Conservation (phyloP, 768 basidiomycete species). For the Sarcodon aspratus region DNA sequence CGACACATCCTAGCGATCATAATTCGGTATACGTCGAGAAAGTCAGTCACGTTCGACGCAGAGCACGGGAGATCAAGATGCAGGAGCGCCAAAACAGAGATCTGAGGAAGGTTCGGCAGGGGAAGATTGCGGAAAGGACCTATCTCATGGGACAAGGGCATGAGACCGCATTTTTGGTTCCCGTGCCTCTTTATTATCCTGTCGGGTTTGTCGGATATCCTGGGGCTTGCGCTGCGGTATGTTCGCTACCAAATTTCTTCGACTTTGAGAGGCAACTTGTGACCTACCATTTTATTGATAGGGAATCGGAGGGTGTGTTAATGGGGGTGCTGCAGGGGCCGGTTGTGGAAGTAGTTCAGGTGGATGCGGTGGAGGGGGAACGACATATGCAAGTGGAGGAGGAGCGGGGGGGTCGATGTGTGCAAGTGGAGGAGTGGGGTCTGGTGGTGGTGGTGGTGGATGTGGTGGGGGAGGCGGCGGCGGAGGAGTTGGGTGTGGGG, state of each 20-base stretch:
- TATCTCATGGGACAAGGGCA: conserved; percentile 10
- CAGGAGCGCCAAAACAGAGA: conserved; percentile 16
- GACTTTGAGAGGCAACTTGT: background rate
- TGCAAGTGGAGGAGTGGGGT: background rate
- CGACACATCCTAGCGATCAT: conserved; percentile 48
- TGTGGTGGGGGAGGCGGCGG: background rate
- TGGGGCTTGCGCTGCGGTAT: background rate
- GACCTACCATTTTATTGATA: background rate
- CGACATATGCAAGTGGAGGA: too few species aligned
- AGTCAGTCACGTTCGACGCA: conserved; percentile 11
- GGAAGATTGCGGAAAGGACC: conserved; percentile 8
- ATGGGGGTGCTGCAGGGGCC: too few species aligned
- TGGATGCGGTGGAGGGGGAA: background rate
- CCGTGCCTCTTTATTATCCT: conserved; percentile 26
- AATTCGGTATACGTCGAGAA: conserved; percentile 26
- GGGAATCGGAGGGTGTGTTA: background rate
- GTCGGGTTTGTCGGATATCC: conserved; percentile 1
- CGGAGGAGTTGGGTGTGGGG: background rate
- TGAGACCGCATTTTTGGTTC: conserved; percentile 24
- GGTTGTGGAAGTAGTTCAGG: background rate
- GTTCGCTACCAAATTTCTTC: background rate
- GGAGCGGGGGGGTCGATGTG: too few species aligned
- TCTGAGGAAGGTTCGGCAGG: conserved; percentile 12
- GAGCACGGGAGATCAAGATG: conserved; percentile 14
- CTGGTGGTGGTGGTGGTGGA: background rate